Percentiles rank a stretch among this genome's conserved stretches.
phyloP scores from a whole-genome alignment of 768 basidiomycete genomes.

The Tulasnella sp. region DNA sequence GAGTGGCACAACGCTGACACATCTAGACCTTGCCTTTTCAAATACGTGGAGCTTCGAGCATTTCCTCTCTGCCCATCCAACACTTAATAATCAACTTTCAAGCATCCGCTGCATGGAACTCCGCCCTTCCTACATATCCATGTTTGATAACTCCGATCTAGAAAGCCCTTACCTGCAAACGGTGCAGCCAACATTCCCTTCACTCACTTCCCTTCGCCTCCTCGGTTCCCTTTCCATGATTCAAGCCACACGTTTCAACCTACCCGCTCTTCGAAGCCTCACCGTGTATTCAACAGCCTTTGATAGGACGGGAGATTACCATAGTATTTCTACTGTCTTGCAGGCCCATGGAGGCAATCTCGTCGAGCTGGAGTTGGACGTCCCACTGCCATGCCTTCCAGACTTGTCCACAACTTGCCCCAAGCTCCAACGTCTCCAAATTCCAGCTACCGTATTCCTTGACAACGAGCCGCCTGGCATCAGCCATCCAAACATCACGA shows the following conservation, averaged over 20 bases:
- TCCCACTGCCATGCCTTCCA: not conserved
- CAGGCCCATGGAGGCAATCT: not conserved
- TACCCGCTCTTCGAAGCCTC: not conserved
- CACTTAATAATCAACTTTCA: not conserved
- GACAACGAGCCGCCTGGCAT: not conserved
- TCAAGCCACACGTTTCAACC: not conserved
- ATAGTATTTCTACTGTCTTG: not conserved
- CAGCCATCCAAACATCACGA: not conserved
- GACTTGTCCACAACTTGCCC: not conserved
- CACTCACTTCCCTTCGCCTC: not conserved
- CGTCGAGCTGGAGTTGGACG: constrained; percentile 7
- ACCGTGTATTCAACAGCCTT: not conserved
- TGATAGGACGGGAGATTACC: not conserved
- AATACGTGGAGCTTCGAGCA: not conserved
- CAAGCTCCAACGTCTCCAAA: not conserved
- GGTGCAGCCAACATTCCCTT: not conserved
- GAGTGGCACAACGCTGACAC: not conserved
- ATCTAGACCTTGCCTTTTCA: not conserved
- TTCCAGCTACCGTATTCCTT: not conserved
- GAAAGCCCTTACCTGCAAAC: not conserved
- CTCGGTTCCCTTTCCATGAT: not conserved
- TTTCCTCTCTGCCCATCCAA: not conserved
- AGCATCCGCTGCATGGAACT: not conserved
- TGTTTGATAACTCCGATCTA: not conserved
- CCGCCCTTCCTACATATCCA: constrained; percentile 3